These are phyloP conservation scores for Auxenochlorella protothecoides DNA, from an alignment of 139 green algal species.

Conservation along the genomic window DNA sequence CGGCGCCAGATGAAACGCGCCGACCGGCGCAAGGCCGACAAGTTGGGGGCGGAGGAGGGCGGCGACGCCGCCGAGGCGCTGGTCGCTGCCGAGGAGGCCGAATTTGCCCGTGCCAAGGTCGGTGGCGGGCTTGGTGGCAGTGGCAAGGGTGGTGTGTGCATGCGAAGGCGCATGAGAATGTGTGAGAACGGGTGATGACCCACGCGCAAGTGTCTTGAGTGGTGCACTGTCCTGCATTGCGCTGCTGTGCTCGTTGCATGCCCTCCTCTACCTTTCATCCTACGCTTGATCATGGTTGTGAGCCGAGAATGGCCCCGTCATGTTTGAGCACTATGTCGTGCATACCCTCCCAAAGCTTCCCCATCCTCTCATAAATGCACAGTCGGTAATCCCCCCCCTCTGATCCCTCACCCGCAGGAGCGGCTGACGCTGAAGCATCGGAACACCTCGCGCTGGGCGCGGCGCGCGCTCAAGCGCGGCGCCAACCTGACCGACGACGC, in stretches of 20 bases:
- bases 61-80: slow-evolving; percentile 1
- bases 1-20: slow-evolving; percentile 39
- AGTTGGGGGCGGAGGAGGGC: neutral
- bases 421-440: slow-evolving; percentile 87
- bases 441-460: slow-evolving; percentile 83
- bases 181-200: neutral
- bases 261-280: too few species aligned
- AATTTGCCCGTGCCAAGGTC: slow-evolving; percentile 62
- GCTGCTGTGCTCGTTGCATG: neutral
- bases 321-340: too few species aligned
- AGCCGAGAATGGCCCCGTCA: too few species aligned
- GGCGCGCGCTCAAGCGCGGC: slow-evolving; percentile 70
- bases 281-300: too few species aligned
- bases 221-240: too few species aligned
- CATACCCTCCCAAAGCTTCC: neutral
- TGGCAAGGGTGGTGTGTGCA: neutral
- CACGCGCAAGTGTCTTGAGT: too few species aligned
- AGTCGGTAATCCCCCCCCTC: neutral
- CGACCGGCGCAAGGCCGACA: slow-evolving; percentile 6
- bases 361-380: too few species aligned
- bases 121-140: neutral
- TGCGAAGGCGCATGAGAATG: neutral
- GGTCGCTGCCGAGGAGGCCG: slow-evolving; percentile 36
- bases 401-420: slow-evolving; percentile 45
- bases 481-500: slow-evolving; percentile 41